These are phyloP conservation scores for Creolimax fragrantissima DNA, from an alignment of 78 protist genomes.

Conservation along the genomic window DNA sequence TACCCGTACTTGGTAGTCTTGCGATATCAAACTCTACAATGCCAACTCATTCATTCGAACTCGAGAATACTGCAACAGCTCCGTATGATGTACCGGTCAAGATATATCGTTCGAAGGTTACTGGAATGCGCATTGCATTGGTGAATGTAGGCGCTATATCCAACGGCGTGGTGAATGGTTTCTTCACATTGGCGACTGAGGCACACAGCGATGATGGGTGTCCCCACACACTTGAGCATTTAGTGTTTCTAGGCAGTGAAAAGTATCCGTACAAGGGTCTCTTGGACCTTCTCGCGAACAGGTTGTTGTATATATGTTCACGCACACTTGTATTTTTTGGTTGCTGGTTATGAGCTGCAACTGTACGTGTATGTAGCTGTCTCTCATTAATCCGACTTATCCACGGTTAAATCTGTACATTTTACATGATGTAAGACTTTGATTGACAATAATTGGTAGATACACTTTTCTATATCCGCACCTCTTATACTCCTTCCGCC, in stretches of 20 bases:
- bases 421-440: too few relatives aligned
- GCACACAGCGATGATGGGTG: conserved; percentile 41
- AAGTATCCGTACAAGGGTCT: conserved; percentile 53
- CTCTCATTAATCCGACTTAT: too few relatives aligned
- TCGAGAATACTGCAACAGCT: background rate
- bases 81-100: background rate
- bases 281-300: conserved; percentile 51
- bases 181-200: conserved; percentile 46
- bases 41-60: background rate
- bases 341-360: too few relatives aligned
- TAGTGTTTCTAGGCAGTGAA: conserved; percentile 38
- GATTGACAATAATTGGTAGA: too few relatives aligned
- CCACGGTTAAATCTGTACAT: too few relatives aligned
- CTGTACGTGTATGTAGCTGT: too few relatives aligned
- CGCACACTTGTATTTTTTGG: too few relatives aligned
- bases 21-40: background rate
- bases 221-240: conserved; percentile 59
- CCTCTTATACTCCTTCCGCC: too few relatives aligned
- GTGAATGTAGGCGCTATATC: background rate
- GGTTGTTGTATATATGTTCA: too few relatives aligned
- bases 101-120: background rate
- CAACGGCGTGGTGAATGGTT: conserved; percentile 16
- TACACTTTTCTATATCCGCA: too few relatives aligned
- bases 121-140: background rate
- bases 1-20: background rate